Evolutionary conservation across 1,284 basidiomycete species (phyloP).

Genomic region (Apiotrichum montevideense): DNA sequence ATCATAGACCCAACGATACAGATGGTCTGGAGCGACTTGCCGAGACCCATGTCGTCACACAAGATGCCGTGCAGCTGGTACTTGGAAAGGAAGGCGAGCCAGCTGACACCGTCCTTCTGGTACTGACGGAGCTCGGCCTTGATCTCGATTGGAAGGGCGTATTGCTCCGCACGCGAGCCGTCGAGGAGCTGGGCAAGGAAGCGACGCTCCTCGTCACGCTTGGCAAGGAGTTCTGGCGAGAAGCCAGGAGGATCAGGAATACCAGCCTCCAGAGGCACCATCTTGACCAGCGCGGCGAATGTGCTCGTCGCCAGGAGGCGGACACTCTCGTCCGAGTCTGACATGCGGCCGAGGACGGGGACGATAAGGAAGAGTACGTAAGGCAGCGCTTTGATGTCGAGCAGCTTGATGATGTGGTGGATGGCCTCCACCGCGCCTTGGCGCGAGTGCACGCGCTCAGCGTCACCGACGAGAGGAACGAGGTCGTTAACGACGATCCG

Average conservation of each 20-base stretch:
- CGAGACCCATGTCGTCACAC: constrained; percentile 98
- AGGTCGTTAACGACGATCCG: constrained; percentile 76
- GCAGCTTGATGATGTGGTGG: constrained; percentile 85
- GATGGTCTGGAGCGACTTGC: constrained; percentile 97
- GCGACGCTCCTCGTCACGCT: constrained; percentile 78
- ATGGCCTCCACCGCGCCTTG: constrained; percentile 88
- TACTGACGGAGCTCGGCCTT: constrained; percentile 94
- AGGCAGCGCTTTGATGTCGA: constrained; percentile 91
- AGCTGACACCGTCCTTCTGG: constrained; percentile 97
- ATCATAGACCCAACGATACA: constrained; percentile 95
- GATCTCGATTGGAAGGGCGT: constrained; percentile 78
- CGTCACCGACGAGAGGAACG: constrained; percentile 79
- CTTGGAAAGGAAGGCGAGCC: constrained; percentile 93
- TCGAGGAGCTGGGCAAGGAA: constrained; percentile 93
- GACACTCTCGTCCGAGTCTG: constrained; percentile 84
- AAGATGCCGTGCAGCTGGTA: constrained; percentile 97
- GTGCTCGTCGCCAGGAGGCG: constrained; percentile 91
- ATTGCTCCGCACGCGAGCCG: constrained; percentile 89
- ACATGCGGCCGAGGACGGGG: constrained; percentile 95
- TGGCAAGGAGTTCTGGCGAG: constrained; percentile 79
- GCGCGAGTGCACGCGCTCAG: constrained; percentile 66
- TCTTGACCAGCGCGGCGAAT: constrained; percentile 96
- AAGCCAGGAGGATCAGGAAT: constrained; percentile 92
- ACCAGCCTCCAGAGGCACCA: constrained; percentile 97
- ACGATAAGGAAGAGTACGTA: constrained; percentile 98